Evolutionary conservation across 2,329 filamentous ascomycete genomes (phyloP), one percentile per base, ranked within the genome.

Genomic region (Fusarium setosum): DNA sequence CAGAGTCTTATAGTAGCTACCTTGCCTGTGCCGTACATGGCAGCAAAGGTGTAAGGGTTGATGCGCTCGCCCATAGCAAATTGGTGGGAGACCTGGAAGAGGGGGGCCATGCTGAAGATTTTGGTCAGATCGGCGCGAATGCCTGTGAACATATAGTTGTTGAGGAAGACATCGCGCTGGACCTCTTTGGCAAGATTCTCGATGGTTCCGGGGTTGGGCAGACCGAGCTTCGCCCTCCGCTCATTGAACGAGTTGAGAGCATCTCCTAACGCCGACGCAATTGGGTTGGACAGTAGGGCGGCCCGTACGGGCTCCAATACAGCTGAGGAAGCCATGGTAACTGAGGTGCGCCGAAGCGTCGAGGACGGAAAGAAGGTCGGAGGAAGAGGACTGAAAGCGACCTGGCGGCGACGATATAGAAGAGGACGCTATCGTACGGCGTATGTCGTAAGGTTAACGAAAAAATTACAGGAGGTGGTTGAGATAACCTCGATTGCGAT

Each of bases 81-180:
- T 73, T 96, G 93, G 83, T 99, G 96, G 69, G 95, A 97, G 72
- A 97, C 92, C 82, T 98, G 95, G 86, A 99, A 99, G 71, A 98
- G 84, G 59, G 96, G 96, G 58, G 90, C 88, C 79, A 97, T 88
- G 86, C 94, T 96, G 83, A 98, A 97, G 76, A 93, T 90, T 86
- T 97, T 98, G 77, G 94, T 97, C 77, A 98, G 85, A 81, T 99
- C 96, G 79, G 95, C 96, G 77, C 95, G 92, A 79, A 99, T 87
- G 74, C 96, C 96, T 41, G 93, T 92, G 85, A 99, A 98, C 89
- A 96, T 96, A 80, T 93, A 92, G 85, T 97, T 97, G 82, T 91
- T 96, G 75, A 97, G 89, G 78, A 98, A 91, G 73, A 97, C 94
- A 87, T 97, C 94, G 81, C 94, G 94, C 83, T 96, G 91, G 65